Percentiles rank a stretch among this genome's conserved stretches.
These are phyloP conservation scores for Verbena officinalis DNA, from an alignment of 257 asterid genomes.

Conservation along the genomic window DNA sequence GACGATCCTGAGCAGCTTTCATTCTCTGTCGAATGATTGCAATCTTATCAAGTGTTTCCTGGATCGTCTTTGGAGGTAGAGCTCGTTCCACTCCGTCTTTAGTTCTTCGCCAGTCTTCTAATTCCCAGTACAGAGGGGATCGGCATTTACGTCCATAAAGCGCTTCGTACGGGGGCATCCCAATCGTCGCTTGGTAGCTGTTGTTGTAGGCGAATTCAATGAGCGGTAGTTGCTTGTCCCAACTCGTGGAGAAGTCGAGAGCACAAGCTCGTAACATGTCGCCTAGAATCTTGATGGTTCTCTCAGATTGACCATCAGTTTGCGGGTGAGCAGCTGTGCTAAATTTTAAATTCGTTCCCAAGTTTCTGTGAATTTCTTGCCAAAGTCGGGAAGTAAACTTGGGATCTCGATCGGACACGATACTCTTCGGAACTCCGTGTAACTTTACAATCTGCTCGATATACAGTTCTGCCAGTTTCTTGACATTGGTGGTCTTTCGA, in stretches of 20 bases:
- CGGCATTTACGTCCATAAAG: background rate
- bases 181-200: background rate
- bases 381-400: background rate
- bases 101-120: background rate
- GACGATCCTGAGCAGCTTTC: too few relatives aligned
- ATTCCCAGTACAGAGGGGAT: background rate
- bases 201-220: background rate
- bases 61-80: too few relatives aligned
- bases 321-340: background rate
- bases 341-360: background rate
- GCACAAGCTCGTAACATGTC: background rate
- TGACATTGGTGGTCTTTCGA: background rate
- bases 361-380: background rate
- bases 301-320: background rate
- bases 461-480: background rate
- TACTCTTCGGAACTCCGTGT: background rate
- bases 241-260: background rate
- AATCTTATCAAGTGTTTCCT: too few relatives aligned
- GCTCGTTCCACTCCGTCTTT: too few relatives aligned
- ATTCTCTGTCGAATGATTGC: too few relatives aligned
- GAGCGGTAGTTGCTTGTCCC: background rate
- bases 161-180: background rate
- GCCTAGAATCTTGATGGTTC: background rate
- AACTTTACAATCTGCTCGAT: background rate
- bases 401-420: background rate